Base-by-base conservation (phyloP, 768 basidiomycete species). In the Russula abietina region DNA sequence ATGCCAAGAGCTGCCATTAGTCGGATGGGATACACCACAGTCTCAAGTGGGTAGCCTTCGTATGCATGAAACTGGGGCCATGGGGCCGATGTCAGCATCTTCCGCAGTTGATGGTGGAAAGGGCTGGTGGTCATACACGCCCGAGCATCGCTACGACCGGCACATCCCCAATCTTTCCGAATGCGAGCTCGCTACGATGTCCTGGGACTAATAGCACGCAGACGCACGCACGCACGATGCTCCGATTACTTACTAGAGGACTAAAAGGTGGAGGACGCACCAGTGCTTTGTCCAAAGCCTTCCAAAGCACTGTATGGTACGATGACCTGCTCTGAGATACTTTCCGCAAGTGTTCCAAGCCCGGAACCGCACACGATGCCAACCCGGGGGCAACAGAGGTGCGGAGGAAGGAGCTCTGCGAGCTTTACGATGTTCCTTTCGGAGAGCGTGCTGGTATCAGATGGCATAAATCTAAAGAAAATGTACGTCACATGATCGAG, bases 81-180 rank as follows among this genome's bases (percentile, higher is more conserved):
- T 30, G 41, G 67, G 58, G 59, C 58, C 61, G 57, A 48, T 30
- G 41, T 59, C 41, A 51, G 38, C 11, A 22, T 39, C 26, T 10
- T 51, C 30, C 4, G 17, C 6, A 8, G 2, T 1, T 1, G 10
- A 32, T 7, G 12, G 11, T 30, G 19, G 19, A 36, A 14, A 14
- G 36, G 1, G 16, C 30, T 14, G 49, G 19, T 30, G 28, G 9
- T 73, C 83, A 58, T 68, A 91, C 90, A 71, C 93, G 79, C 62
- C 93, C 93, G 33, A 95, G 84, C 89, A 93, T 93, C 11, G 87
- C 90, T 3, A 95, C 90, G 12, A 90, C 92, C 0, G 93, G 89
- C 0, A 88, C 80, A n/a, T 72, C 70, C 0, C 91, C 89, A 69
- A 94, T 77, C 28, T 84, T 72, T 7, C 93, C 93, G 73, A 95